Percentiles rank a stretch among this genome's conserved stretches.
Evolutionary conservation across 768 basidiomycete species (phyloP).

Genomic region (Lentinula aciculospora): DNA sequence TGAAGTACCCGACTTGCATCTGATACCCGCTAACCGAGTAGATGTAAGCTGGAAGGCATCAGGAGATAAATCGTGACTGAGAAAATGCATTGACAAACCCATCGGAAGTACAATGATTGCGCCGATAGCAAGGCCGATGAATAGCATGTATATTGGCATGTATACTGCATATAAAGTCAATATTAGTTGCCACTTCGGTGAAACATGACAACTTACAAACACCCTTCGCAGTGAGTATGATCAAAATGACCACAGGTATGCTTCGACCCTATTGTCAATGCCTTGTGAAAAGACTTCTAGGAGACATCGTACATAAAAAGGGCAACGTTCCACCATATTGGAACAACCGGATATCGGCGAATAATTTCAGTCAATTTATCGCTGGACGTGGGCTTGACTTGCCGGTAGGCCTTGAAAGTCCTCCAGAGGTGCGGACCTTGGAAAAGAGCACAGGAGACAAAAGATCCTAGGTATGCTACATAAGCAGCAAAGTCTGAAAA

Average conservation of each 20-base stretch:
- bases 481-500: conserved; percentile 11
- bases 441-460: conserved; percentile 17
- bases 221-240: conserved; percentile 15
- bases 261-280: conserved; percentile 4
- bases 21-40: conserved; percentile 19
- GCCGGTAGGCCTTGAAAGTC: conserved; percentile 8
- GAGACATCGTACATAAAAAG: conserved; percentile 13
- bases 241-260: conserved; percentile 13
- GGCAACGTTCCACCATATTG: conserved; percentile 18
- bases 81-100: neutral
- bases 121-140: conserved; percentile 17
- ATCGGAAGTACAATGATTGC: conserved; percentile 14
- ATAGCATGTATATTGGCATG: conserved; percentile 19
- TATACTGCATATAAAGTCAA: conserved; percentile 8
- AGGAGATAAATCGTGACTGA: neutral
- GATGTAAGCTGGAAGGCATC: conserved; percentile 13
- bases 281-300: neutral
- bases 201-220: conserved; percentile 6
- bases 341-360: conserved; percentile 16
- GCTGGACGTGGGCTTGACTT: conserved; percentile 8
- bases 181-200: neutral
- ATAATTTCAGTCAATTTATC: conserved; percentile 20
- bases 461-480: conserved; percentile 18
- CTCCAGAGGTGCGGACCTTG: conserved; percentile 17
- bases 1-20: conserved; percentile 16